Conservation (phyloP, 2,329 filamentous ascomycete genomes). For the Epichloe uncinata region DNA sequence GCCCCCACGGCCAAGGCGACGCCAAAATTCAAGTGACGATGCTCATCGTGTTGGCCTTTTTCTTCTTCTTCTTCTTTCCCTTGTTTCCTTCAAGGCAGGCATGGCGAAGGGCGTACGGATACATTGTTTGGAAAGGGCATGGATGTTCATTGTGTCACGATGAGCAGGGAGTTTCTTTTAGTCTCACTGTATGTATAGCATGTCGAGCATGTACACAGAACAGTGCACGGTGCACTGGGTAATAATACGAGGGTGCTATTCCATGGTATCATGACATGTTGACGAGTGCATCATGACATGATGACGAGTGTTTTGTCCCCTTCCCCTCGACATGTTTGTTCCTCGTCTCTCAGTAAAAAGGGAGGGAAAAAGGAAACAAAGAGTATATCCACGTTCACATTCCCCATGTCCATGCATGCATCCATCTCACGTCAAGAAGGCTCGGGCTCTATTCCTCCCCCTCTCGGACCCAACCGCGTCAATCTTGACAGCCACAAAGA, state of each 20-base stretch:
- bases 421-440: constrained; percentile 38
- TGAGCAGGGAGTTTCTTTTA: background rate
- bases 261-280: no score
- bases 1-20: constrained; percentile 24
- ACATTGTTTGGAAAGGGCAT: background rate
- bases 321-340: no score
- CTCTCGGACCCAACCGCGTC: constrained; percentile 56
- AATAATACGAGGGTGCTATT: background rate
- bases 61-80: background rate
- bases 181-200: background rate
- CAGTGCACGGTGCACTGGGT: background rate
- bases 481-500: constrained; percentile 63
- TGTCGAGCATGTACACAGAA: background rate
- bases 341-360: background rate
- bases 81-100: background rate
- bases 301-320: no score
- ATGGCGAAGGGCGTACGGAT: constrained; percentile 7
- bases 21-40: constrained; percentile 3
- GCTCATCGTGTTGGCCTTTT: background rate
- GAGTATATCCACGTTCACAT: background rate
- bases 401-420: no score
- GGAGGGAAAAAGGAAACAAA: no score
- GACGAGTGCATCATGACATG: no score
- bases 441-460: constrained; percentile 49
- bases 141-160: background rate